Conservation (phyloP, 495 filamentous ascomycete species). For the Daldinia childiae region DNA sequence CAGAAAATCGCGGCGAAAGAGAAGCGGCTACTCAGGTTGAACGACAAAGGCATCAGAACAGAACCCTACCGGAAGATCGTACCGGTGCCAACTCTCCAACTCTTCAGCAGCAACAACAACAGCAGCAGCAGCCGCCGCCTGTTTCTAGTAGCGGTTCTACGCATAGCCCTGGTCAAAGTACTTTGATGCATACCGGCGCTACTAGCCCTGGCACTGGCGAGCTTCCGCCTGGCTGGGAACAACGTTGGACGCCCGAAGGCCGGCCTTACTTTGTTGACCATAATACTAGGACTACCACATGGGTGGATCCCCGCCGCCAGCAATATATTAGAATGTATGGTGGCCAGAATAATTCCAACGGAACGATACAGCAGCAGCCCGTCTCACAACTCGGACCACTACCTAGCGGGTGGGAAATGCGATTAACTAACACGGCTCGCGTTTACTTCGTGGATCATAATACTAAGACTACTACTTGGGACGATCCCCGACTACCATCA, state of each 20-base stretch:
- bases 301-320: conserved; percentile 98
- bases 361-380: conserved; percentile 94
- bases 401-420: conserved; percentile 99
- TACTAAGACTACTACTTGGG: conserved; percentile 99
- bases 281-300: conserved; percentile 97
- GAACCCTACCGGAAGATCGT: conserved; percentile 94
- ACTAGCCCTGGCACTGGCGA: conserved; percentile 95
- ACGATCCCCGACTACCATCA: conserved; percentile 93
- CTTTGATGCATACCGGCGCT: conserved; percentile 93
- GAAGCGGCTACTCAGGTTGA: conserved; percentile 91
- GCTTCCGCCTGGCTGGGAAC: conserved; percentile 95
- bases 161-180: conserved; percentile 66
- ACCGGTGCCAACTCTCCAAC: conserved; percentile 94
- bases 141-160: conserved; percentile 51
- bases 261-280: conserved; percentile 98
- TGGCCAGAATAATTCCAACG: conserved; percentile 76
- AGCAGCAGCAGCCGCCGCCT: conserved; percentile 48
- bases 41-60: conserved; percentile 90
- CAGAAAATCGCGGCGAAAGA: conserved; percentile 77
- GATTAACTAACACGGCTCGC: conserved; percentile 94
- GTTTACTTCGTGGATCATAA: conserved; percentile 99
- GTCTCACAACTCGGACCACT: conserved; percentile 97
- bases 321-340: conserved; percentile 99
- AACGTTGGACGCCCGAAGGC: conserved; percentile 93
- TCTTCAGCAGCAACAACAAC: conserved; percentile 67